Evolutionary conservation across 192 early-diverging fungal genomes (phyloP), one percentile per base, ranked within the genome.

Genomic region (Podochytrium sp.): DNA sequence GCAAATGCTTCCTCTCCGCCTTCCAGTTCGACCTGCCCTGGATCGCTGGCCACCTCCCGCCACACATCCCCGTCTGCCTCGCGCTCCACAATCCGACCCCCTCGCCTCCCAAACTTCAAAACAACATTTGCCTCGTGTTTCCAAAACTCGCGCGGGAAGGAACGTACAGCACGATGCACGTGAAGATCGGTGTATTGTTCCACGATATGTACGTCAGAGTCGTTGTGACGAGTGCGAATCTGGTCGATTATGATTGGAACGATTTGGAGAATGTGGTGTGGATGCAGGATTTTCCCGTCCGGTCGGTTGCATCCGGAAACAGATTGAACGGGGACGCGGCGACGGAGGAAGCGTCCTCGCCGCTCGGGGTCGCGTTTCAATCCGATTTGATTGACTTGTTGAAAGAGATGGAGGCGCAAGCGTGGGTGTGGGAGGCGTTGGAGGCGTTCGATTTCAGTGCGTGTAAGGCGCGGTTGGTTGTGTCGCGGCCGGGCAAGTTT

Each of bases 191-290:
- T 34, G 34, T 81, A 2, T 58, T 81, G 10, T 78, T 37, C 27
- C 71, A 70, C 49, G 50, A 58, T 23, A 39, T 37, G 2, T 75
- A 41, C 47, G 43, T 81, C 30, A 51, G 79, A 23, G 76, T 81
- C n/a, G 76, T 75, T 23, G 51, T 81, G 27, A 47, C 60, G 18
- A 61, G 53, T 16, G 79, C 79, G 35, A 81, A 81, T 71, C 50
- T 81, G 52, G 73, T 78, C 12, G 55, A 71, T 27, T 75, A 81
- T 63, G 79, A 81, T 65, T 81, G 79, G 79, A 50, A 75, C 25
- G 5, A 25, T 18, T 47, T 78, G 30, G 79, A 81, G 43, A 81
- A 81, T 60, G 67, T 81, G 6, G 42, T 75, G 3, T 64, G 60
- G 23, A 6, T 53, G 3, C 71, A 64, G 35, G 70, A 58, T 49